Percentiles rank a stretch among this genome's conserved stretches.
These are phyloP conservation scores for Fusarium sulawesiense DNA, from an alignment of 2,329 filamentous ascomycete species.

Conservation along the genomic window DNA sequence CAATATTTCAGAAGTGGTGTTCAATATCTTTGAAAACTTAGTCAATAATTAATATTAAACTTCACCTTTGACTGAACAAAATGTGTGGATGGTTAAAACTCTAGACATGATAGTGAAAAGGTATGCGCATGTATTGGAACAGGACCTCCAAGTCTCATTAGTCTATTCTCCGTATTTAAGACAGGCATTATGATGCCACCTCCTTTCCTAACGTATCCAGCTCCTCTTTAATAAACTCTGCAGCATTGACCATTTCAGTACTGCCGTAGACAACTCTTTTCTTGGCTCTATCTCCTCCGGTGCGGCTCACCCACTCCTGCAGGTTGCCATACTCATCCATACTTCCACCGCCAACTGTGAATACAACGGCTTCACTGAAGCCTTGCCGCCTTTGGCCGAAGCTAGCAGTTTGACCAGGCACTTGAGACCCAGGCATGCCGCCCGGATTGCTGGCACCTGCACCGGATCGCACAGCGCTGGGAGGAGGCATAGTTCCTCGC, in stretches of 20 bases:
- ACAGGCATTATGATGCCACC: conserved; percentile 52
- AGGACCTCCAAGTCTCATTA: conserved; percentile 27
- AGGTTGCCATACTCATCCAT: conserved; percentile 99
- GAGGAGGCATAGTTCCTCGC: conserved; percentile 88
- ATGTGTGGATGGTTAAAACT: no score
- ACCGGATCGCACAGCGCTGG: conserved; percentile 67
- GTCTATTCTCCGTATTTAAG: conserved; percentile 29
- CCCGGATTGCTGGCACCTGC: conserved; percentile 58
- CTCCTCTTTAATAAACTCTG: conserved; percentile 73
- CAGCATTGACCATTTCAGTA: conserved; percentile 81
- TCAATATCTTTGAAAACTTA: no score
- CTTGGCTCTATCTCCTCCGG: conserved; percentile 72
- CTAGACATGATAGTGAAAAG: background rate
- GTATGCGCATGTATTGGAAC: background rate
- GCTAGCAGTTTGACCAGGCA: conserved; percentile 77
- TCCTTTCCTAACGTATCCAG: conserved; percentile 72
- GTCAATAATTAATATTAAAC: no score
- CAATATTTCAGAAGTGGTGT: no score
- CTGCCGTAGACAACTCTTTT: conserved; percentile 94
- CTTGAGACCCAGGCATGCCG: conserved; percentile 62
- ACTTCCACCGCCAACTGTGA: conserved; percentile 93
- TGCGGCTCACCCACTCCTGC: conserved; percentile 92
- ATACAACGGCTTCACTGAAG: conserved; percentile 91
- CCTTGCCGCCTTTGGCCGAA: conserved; percentile 93
- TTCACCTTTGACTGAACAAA: background rate